Percentiles rank a stretch among this genome's conserved stretches.
Evolutionary conservation across 768 basidiomycete species (phyloP).

Genomic region (Calocybe cyanea): DNA sequence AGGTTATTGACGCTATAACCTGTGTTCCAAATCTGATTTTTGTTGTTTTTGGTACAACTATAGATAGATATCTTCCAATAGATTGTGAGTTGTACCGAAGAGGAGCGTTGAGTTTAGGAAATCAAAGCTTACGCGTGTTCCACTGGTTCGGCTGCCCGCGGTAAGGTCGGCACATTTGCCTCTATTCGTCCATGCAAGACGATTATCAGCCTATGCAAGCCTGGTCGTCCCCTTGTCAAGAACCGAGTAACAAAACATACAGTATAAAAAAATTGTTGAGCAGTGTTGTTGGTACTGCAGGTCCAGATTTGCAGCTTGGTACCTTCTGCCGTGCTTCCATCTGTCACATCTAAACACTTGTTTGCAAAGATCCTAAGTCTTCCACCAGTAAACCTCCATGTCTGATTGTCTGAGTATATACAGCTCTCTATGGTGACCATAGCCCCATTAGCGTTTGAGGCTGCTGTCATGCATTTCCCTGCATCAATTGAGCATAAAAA

Average conservation of each 20-base stretch:
- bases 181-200: slow-evolving; percentile 43
- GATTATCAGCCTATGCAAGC: slow-evolving; percentile 30
- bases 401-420: slow-evolving; percentile 38
- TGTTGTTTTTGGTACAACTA: slow-evolving; percentile 34
- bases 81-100: not conserved
- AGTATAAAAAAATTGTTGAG: slow-evolving; percentile 46
- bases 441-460: slow-evolving; percentile 46
- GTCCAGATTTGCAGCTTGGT: slow-evolving; percentile 50
- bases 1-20: slow-evolving; percentile 41
- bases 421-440: slow-evolving; percentile 45
- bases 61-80: slow-evolving; percentile 44
- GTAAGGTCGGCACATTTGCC: slow-evolving; percentile 50
- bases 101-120: not conserved
- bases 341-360: slow-evolving; percentile 47
- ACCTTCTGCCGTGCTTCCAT: slow-evolving; percentile 39
- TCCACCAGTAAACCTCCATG: slow-evolving; percentile 44
- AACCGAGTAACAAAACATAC: slow-evolving; percentile 30
- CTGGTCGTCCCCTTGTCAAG: slow-evolving; percentile 34
- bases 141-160: slow-evolving; percentile 34
- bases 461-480: slow-evolving; percentile 52
- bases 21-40: slow-evolving; percentile 53
- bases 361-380: slow-evolving; percentile 39
- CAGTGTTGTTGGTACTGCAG: slow-evolving; percentile 35
- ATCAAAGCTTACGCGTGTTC: slow-evolving; percentile 33
- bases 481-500: not conserved